phyloP scores from a whole-genome alignment of 2,329 filamentous ascomycete species.

The Coniochaeta pulveracea region DNA sequence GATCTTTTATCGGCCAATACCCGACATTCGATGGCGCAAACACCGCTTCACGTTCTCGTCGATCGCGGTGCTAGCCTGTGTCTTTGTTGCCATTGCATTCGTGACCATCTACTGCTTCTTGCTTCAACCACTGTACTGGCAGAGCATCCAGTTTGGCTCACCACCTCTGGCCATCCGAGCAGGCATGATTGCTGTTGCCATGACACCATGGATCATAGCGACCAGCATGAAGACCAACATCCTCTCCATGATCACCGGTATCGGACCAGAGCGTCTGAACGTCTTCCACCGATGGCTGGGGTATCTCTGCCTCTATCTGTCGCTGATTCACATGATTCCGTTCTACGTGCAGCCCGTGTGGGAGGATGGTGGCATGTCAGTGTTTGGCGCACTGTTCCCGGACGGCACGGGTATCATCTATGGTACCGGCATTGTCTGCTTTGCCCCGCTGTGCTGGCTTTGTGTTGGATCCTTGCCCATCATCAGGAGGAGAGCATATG shows the following conservation, averaged over 20 bases:
- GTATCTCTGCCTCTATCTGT: conserved; percentile 74
- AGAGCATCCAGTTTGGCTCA: conserved; percentile 76
- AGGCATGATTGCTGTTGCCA: conserved; percentile 84
- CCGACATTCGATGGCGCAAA: conserved; percentile 57
- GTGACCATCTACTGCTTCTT: conserved; percentile 75
- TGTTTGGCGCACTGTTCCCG: conserved; percentile 62
- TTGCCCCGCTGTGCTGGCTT: conserved; percentile 72
- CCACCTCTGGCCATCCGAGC: conserved; percentile 78
- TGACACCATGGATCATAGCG: conserved; percentile 87
- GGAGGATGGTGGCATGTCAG: conserved; percentile 61
- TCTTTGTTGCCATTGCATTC: conserved; percentile 57
- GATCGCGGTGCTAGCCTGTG: conserved; percentile 57
- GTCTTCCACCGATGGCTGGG: conserved; percentile 88
- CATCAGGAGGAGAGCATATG: conserved; percentile 68
- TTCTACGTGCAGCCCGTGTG: conserved; percentile 85
- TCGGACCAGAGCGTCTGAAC: conserved; percentile 84
- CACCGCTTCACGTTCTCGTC: conserved; percentile 72
- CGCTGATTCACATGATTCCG: conserved; percentile 74
- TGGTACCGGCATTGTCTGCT: conserved; percentile 72
- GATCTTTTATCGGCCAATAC: conserved; percentile 80
- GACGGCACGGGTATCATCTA: conserved; percentile 60
- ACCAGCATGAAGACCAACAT: conserved; percentile 88
- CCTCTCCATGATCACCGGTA: conserved; percentile 73
- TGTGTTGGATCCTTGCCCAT: conserved; percentile 76
- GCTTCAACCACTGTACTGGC: conserved; percentile 80